Base-by-base conservation (phyloP, 2,329 filamentous ascomycete genomes). In the Chrysoporthe deuterocubensis region DNA sequence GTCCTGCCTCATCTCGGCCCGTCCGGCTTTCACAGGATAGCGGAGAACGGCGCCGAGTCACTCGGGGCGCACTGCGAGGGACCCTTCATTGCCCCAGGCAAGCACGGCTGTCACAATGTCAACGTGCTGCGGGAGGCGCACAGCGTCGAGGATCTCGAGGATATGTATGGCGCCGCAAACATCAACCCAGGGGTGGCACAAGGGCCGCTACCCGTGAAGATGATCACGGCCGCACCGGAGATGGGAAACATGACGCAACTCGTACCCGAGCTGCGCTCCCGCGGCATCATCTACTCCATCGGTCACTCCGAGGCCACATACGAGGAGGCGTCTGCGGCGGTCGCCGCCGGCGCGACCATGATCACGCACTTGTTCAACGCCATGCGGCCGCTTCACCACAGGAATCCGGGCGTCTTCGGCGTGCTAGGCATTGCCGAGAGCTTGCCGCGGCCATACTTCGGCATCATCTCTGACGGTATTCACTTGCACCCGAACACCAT, bases 291-390 rank as follows among this genome's bases (percentile, higher is more conserved):
- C 72, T 93, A 89, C 78, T 91, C 92, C 1, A 91, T 96, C 71
- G 94, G 94, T 8, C 94, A 97, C 80, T 93, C 93, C 0, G 92
- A 96, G 77, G 92, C 93, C 16, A 93, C 91, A 0, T 97, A 95
- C 76, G 92, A 96, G 78, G 85, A 95, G 76, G 93, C 92, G 1
- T 88, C 90, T 4, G 80, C 82, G 4, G 92, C 92, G 26, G 86
- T 96, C 3, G 83, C 82, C n/a, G 85, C 89, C 7, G 94, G 94
- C 63, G 92, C 92, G 1, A 92, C 87, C 61, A 97, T 96, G 92
- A 92, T 97, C 72, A 97, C 94, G 0, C 94, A 97, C 75, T 84
- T 97, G 1, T 97, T 97, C 87, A 97, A 97, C 77, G 94, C 94
- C 37, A 97, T 97, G 94, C 87, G 90, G 0, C 93, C 93, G 16